Base-by-base conservation (phyloP, 352 stramenopile genomes). In the Phytophthora megakarya region DNA sequence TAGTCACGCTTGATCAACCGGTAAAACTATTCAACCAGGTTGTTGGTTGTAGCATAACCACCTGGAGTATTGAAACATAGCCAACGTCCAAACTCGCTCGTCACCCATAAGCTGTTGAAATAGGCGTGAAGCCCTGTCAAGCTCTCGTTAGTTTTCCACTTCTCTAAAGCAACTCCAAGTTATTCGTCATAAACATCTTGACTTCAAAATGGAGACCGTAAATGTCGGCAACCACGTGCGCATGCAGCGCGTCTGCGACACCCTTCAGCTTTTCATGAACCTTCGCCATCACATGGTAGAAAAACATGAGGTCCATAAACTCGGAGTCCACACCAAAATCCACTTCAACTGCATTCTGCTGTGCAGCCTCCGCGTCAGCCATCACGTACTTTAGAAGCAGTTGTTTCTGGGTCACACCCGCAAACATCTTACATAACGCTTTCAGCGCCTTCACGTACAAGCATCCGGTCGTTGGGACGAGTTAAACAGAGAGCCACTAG, bases 281-380 rank as follows among this genome's bases (percentile, higher is more conserved):
- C 26, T 73, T 71, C 1, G 47, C 33, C 64, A 66, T 66, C n/a
- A 68, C 54, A 22, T 71, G 60, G 32, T 70, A 69, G 35, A 73
- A 77, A n/a, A 44, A 77, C 59, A 77, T 66, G 0, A 73, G 21
- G 19, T 51, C 35, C 13, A 7, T 22, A 16, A 37, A 22, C 11
- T 45, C 39, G 18, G 37, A 58, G 48, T 58, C 50, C 28, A 40
- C n/a, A 8, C 50, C 25, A 23, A 42, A 48, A 19, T 38, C 25
- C 21, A 40, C 15, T 2, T 18, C 10, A n/a, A 59, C 25, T 8
- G 28, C 39, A 32, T 51, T 60, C 32, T 23, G 30, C 32, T 60
- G 39, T 2, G 23, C 50, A 32, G 25, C 25, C 28, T 59, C 38
- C 16, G 26, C 39, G 26, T 45, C 26, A 1, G 8, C 40, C 26